These are phyloP conservation scores for Neurospora sp. DNA, from an alignment of 495 filamentous ascomycete species.

Conservation along the genomic window DNA sequence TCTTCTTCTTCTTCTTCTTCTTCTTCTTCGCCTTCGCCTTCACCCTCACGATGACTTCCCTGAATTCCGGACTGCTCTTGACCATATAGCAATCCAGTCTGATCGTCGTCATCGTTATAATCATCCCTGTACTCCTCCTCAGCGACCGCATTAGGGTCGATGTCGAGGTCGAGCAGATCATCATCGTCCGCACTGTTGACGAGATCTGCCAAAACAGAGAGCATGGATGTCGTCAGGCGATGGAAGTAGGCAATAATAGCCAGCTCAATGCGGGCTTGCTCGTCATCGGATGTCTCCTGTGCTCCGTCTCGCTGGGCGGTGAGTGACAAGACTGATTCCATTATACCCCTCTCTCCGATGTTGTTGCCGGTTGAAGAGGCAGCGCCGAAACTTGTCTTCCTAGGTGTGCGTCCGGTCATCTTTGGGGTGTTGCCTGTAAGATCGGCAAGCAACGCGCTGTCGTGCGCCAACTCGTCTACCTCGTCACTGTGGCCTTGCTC, in stretches of 20 bases:
- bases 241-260: conserved; percentile 89
- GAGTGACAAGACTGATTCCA: conserved; percentile 30
- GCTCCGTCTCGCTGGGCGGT: conserved; percentile 15
- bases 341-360: conserved; percentile 1
- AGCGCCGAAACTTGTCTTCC: conserved; percentile 20
- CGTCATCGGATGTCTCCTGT: conserved; percentile 11
- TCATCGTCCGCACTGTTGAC: conserved; percentile 48
- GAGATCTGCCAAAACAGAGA: conserved; percentile 60
- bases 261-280: conserved; percentile 46
- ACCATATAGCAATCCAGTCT: conserved; percentile 12
- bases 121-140: conserved; percentile 3
- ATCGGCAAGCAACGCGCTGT: conserved; percentile 37
- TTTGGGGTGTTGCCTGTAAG: conserved; percentile 6
- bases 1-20: conserved; percentile 8
- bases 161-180: conserved; percentile 34
- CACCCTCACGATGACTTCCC: not conserved
- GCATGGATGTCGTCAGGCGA: conserved; percentile 61
- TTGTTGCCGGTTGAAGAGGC: conserved; percentile 2
- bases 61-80: not conserved
- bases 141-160: conserved; percentile 14
- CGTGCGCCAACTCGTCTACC: conserved; percentile 38
- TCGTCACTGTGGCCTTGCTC: conserved; percentile 56
- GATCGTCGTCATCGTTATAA: conserved; percentile 16
- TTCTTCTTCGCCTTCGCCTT: conserved; percentile 2
- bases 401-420: conserved; percentile 7